Evolutionary conservation across 75 land plant species (phyloP), one percentile per base, ranked within the genome.

Genomic region (Selaginella moellendorffii): DNA sequence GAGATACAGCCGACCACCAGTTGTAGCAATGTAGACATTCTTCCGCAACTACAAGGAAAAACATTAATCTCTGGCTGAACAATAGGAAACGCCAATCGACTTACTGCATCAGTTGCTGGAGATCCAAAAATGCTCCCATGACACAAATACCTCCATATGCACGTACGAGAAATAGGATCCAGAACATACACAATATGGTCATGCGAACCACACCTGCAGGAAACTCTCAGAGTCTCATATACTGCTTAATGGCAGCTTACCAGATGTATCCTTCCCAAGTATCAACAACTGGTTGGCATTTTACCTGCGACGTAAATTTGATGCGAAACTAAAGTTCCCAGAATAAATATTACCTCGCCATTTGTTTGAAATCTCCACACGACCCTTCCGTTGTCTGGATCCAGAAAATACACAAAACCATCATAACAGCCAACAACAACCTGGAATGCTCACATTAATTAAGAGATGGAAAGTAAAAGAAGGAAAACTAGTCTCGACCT

Each of bases 131-230:
- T 66, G 63, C 93, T 88, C 19, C 88, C 88, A 54, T 83, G 79
- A 78, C 93, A 88, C 0, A 72, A 69, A 69, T 77, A 54, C 65
- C 64, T 71, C 70, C 75, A 80, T 18, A 80, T 61, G 63, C 93
- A 88, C 29, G 64, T 61, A 21, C 78, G 74, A 5, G 54, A 63
- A 53, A 30, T 51, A 26, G 81, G 74, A 67, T 85, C 82, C 29
- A 88, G 71, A 54, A 81, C 85, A 75, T 88, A 88, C 22, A 88
- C 24, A 64, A 71, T 63, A 65, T 88, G 93, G 67, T 85, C 89
- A 63, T 88, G 75, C 28, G 93, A 85, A 46, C 93, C 93, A 74
- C 85, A 85, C 93, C 93, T 85, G 83, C 54, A 54, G 46, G 5
- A 36, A 36, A 36, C 5, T 36, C 5, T 36, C 14, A 36, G 14